Percentiles rank a stretch among this genome's conserved stretches.
Conservation (phyloP, 108 stramenopile genomes). For the Fistulifera pelliculosa region DNA sequence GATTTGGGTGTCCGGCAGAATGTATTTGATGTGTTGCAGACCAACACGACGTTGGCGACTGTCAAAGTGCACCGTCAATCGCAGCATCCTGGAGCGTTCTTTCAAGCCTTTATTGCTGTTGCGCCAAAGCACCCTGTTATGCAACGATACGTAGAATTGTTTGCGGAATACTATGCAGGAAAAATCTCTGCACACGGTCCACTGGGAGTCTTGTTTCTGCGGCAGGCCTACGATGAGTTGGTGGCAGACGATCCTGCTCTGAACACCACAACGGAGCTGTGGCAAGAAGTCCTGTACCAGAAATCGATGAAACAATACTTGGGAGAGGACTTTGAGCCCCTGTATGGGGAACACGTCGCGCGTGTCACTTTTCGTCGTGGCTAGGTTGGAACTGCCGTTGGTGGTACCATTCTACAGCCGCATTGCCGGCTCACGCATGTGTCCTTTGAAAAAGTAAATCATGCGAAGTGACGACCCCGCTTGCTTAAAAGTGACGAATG, state of each 20-base stretch:
- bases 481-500: no score
- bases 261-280: slow-evolving; percentile 24
- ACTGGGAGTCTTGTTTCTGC: slow-evolving; percentile 57
- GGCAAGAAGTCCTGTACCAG: slow-evolving; percentile 59
- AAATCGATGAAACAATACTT: slow-evolving; percentile 18
- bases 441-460: slow-evolving; percentile 13
- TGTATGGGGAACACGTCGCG: slow-evolving; percentile 54
- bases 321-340: slow-evolving; percentile 6
- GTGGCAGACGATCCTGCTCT: slow-evolving; percentile 2
- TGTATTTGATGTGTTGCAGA: slow-evolving; percentile 37
- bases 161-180: slow-evolving; percentile 53
- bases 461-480: no score
- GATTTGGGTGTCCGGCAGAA: slow-evolving; percentile 59
- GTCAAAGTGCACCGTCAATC: slow-evolving; percentile 56
- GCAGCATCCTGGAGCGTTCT: slow-evolving; percentile 53
- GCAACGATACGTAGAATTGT: slow-evolving; percentile 56
- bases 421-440: slow-evolving; percentile 71
- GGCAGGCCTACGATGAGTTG: slow-evolving; percentile 61
- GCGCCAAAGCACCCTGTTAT: slow-evolving; percentile 39
- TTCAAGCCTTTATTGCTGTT: slow-evolving; percentile 73
- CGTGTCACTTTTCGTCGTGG: slow-evolving; percentile 68
- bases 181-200: slow-evolving; percentile 24
- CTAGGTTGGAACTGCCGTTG: background rate
- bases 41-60: slow-evolving; percentile 52
- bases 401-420: slow-evolving; percentile 58